Evolutionary conservation across 306 rosid species (phyloP), one percentile per base, ranked within the genome.

Genomic region (Urtica urens): DNA sequence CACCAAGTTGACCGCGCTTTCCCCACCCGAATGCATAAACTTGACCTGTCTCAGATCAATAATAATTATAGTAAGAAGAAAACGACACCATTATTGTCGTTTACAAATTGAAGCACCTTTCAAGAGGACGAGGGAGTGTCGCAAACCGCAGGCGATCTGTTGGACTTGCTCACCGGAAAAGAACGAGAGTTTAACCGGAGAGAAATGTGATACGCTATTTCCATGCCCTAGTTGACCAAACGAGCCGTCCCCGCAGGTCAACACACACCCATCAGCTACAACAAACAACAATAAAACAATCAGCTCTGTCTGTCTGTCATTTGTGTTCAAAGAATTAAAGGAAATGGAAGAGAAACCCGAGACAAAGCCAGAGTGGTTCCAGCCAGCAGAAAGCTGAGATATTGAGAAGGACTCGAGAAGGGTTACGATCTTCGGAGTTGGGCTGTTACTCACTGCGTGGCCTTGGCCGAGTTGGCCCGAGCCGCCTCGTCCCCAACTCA

Each of bases 201-300:
- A 62, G 50, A 66, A 35, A 38, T 52, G 87, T 15, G 83, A 79
- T 23, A 46, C 64, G 57, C 48, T 49, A 58, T 85, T 85, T 3
- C 95, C 94, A 64, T 79, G 99, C 26, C 95, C 95, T n/a, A 90
- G 87, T 82, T 90, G 99, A 46, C 94, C 99, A 75, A 90, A 90
- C 1, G 87, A 66, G 16, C 95, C 95, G 60, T 85, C 95, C 21
- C 87, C 99, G 62, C 94, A 90, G 10, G 82, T 85, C 75, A 77
- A 90, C 44, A 81, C 50, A 51, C 25, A 47, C 34, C 94, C 83
- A 13, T 23, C 23, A 73, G 74, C 99, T 85, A 48, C 21, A 70
- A 67, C 53, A 58, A 23, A 61, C 60, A 29, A 31, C 27, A 7
- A 65, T 42, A 30, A 20, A 7, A 35, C 40, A 35, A 2, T 10